These are phyloP conservation scores for Ganoderma meredithae DNA, from an alignment of 1,284 basidiomycete species.

Conservation along the genomic window DNA sequence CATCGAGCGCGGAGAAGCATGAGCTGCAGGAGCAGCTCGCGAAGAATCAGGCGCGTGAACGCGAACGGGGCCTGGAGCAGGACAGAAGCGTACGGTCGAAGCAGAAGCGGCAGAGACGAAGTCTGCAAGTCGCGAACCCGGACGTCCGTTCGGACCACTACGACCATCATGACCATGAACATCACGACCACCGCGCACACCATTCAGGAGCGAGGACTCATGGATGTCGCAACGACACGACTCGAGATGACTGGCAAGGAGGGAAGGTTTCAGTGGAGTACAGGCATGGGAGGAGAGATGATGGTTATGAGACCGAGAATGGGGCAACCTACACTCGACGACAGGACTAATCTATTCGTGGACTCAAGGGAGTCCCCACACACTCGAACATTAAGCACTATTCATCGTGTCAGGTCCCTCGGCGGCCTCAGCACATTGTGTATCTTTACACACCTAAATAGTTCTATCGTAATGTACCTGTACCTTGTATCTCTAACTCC, in stretches of 20 bases:
- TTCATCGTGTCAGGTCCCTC: not conserved
- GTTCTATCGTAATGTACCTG: not conserved
- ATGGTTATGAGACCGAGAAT: conserved; percentile 29
- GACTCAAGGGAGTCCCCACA: not conserved
- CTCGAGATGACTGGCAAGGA: conserved; percentile 16
- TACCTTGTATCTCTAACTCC: not conserved
- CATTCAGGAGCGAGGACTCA: conserved; percentile 13
- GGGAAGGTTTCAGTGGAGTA: conserved; percentile 18
- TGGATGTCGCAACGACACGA: conserved; percentile 17
- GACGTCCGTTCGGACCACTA: conserved; percentile 21
- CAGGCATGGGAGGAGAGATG: conserved; percentile 24
- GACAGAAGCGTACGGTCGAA: conserved; percentile 10
- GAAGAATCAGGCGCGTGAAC: conserved; percentile 4
- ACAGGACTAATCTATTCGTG: conserved; percentile 16
- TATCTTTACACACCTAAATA: not conserved
- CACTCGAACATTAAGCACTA: not conserved
- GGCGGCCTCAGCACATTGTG: not conserved
- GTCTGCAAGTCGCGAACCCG: conserved; percentile 28
- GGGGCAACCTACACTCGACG: conserved; percentile 18
- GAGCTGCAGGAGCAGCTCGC: not conserved
- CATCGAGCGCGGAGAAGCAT: conserved; percentile 30
- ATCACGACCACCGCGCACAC: conserved; percentile 20
- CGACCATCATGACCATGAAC: conserved; percentile 17
- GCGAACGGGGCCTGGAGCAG: conserved; percentile 17
- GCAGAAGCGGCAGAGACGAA: conserved; percentile 17